These are phyloP conservation scores for Exophiala oligosperma DNA, from an alignment of 2,329 filamentous ascomycete genomes.

Conservation along the genomic window DNA sequence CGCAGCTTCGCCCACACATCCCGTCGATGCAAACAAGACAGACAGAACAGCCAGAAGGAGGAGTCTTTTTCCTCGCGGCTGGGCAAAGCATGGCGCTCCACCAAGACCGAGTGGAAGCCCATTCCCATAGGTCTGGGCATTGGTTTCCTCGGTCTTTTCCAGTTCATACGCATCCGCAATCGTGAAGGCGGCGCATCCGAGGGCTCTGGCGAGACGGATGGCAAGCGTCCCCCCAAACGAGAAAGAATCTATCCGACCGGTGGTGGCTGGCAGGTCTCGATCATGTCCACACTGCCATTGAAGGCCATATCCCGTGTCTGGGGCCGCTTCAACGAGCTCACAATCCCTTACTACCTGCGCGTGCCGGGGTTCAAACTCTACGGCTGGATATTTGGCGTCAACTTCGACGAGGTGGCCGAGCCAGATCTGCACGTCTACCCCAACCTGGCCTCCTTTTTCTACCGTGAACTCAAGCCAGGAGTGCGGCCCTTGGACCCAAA, in stretches of 20 bases:
- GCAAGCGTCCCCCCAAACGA: conserved; percentile 50
- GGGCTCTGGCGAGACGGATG: conserved; percentile 37
- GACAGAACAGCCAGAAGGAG: conserved; percentile 43
- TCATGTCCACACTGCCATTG: conserved; percentile 89
- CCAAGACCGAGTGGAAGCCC: conserved; percentile 81
- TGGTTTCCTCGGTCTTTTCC: conserved; percentile 76
- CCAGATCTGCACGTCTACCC: conserved; percentile 85
- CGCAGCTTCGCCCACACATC: conserved; percentile 41
- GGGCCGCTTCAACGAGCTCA: conserved; percentile 88
- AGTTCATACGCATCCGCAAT: conserved; percentile 73
- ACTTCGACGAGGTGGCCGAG: conserved; percentile 82
- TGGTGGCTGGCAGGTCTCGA: conserved; percentile 81
- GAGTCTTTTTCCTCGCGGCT: conserved; percentile 60
- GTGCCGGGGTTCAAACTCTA: conserved; percentile 91
- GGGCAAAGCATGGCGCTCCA: conserved; percentile 59
- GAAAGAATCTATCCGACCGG: conserved; percentile 75
- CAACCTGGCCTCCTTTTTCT: conserved; percentile 96
- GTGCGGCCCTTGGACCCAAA: conserved; percentile 81
- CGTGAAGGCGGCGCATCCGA: conserved; percentile 49
- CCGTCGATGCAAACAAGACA: conserved; percentile 41
- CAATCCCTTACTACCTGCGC: conserved; percentile 82
- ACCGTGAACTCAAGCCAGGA: conserved; percentile 88
- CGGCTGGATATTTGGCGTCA: conserved; percentile 86
- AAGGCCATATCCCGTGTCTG: conserved; percentile 88
- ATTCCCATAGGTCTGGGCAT: conserved; percentile 86